phyloP scores from a whole-genome alignment of 768 basidiomycete genomes.

The Pleurotus cornucopiae region DNA sequence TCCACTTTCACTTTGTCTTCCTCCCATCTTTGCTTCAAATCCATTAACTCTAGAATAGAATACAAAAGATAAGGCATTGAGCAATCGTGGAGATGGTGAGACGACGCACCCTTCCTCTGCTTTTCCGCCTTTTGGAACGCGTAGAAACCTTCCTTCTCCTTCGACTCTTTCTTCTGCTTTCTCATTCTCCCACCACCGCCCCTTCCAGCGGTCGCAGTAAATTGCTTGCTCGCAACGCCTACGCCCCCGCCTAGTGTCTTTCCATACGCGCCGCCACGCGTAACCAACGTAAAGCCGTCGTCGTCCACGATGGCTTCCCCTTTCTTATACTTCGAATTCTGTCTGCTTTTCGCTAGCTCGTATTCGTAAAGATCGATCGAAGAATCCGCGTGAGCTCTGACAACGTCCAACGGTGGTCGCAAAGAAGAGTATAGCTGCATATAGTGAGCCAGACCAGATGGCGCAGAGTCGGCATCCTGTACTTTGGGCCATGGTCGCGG shows the following conservation, averaged over 20 bases:
- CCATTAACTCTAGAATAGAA: constrained; percentile 54
- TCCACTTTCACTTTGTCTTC: constrained; percentile 84
- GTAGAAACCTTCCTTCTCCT: constrained; percentile 79
- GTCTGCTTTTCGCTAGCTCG: constrained; percentile 55
- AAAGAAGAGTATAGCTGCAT: constrained; percentile 52
- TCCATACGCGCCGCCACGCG: constrained; percentile 88
- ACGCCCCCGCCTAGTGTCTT: constrained; percentile 81
- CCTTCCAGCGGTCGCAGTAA: constrained; percentile 57
- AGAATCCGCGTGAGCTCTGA: constrained; percentile 78
- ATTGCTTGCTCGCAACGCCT: constrained; percentile 56
- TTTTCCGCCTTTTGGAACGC: constrained; percentile 89
- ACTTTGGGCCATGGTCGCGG: constrained; percentile 60
- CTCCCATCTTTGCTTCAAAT: constrained; percentile 78
- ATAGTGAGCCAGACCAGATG: constrained; percentile 74
- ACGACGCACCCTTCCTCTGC: constrained; percentile 68
- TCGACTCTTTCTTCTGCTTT: constrained; percentile 52
- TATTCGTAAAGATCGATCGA: constrained; percentile 77
- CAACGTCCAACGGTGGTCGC: constrained; percentile 71
- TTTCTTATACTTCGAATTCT: constrained; percentile 65
- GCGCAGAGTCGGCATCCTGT: constrained; percentile 35
- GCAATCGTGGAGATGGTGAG: constrained; percentile 7
- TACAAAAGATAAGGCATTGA: constrained; percentile 3
- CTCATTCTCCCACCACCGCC: constrained; percentile 32
- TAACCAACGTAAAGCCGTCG: constrained; percentile 93
- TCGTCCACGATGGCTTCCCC: constrained; percentile 91